Base-by-base conservation (phyloP, 257 asterid genomes). In the Solanum peruvianum region DNA sequence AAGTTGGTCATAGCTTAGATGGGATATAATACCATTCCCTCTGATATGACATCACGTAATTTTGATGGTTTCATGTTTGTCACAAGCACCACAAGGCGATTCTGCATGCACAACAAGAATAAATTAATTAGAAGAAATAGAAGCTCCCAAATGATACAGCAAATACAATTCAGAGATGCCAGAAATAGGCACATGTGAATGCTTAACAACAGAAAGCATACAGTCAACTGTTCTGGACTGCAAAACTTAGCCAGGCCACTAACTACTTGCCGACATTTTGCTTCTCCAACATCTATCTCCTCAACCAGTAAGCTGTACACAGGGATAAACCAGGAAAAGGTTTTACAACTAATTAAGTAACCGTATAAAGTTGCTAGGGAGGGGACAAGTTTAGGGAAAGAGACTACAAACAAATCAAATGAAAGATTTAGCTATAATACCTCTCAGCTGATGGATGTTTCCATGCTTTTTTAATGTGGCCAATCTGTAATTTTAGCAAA, bases 381-480 rank as follows among this genome's bases (percentile, higher is more conserved):
- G n/a, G 16, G 85, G 69, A 86, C 37, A 56, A 44, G 64, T 47
- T 45, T 49, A 52, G 58, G 41, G 66, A 52, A 86, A 70, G n/a
- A 41, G 87, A 42, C 35, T 41, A 33, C 13, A 39, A 66, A 18
- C 27, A 67, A 62, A 62, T 14, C 41, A 27, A 60, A 83, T 37
- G 80, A 58, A n/a, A 78, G 18, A 9, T 27, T n/a, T 56, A 39
- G 45, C 86, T 21, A 88, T 31, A 41, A 52, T 62, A 95, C 99
- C 99, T 96, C 89, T 96, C 98, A 82, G 99, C 99, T 82, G 99
- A 94, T 52, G 98, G 99, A 92, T 97, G 99, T 84, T 95, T 94
- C 91, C 94, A 95, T 27, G 98, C 99, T 92, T 94, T 97, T 75
- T 93, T 91, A 89, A 97, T 93, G 58, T 73, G 92, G 35, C 98